A percentile compares a stretch with the other conserved stretches of the same genome.
These are phyloP conservation scores for Clitopilus passeckerianus DNA, from an alignment of 768 basidiomycete genomes.

Conservation along the genomic window DNA sequence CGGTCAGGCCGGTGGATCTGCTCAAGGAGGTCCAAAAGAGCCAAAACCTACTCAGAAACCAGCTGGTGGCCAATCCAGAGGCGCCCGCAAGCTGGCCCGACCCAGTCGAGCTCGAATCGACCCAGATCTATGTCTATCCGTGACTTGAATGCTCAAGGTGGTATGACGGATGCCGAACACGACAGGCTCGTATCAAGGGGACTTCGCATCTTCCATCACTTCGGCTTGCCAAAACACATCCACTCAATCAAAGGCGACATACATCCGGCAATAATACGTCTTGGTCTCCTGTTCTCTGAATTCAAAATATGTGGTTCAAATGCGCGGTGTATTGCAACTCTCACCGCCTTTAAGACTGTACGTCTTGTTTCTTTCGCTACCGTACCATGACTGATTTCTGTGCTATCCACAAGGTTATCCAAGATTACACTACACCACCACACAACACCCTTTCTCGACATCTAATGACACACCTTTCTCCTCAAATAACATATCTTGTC, in stretches of 20 bases:
- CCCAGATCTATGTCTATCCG: conserved; percentile 13
- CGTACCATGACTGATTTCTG: conserved; percentile 6
- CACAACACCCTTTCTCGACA: conserved; percentile 87
- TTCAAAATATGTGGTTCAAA: conserved; percentile 95
- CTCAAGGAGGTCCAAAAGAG: conserved; percentile 20
- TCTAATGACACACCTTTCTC: conserved; percentile 87
- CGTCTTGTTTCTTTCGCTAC: conserved; percentile 17
- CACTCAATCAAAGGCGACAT: conserved; percentile 74
- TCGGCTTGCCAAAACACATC: conserved; percentile 65
- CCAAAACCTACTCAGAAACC: conserved; percentile 26
- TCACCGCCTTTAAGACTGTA: conserved; percentile 90
- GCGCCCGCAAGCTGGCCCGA: not conserved
- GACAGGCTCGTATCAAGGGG: conserved; percentile 47
- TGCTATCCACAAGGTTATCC: conserved; percentile 65
- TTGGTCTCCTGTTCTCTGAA: conserved; percentile 86
- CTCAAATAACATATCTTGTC: conserved; percentile 89
- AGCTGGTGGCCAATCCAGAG: conserved; percentile 2
- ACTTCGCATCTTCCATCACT: conserved; percentile 83
- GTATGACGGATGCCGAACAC: conserved; percentile 21
- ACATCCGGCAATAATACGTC: conserved; percentile 82
- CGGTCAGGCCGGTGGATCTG: conserved; percentile 13
- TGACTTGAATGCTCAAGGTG: conserved; percentile 17
- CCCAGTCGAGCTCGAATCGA: not conserved
- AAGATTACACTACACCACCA: conserved; percentile 83
- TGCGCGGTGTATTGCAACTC: conserved; percentile 89